Base-by-base conservation (phyloP, 2,329 filamentous ascomycete species). In the Exophiala sp. region DNA sequence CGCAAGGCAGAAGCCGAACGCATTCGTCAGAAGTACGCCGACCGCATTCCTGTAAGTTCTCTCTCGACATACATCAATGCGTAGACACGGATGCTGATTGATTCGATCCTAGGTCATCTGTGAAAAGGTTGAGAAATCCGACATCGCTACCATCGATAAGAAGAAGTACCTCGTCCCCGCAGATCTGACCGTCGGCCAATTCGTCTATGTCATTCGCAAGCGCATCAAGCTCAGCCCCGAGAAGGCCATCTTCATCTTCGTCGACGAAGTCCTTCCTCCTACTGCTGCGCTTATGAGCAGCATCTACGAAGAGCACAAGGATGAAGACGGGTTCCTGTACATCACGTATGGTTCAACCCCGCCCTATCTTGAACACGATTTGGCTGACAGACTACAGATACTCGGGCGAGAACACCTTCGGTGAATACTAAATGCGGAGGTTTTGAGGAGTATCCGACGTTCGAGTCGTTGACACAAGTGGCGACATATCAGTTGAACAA, bases 231-330 rank as follows among this genome's bases (percentile, higher is more conserved):
- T 99, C 65, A 96, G 91, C 51, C 94, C 94, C 32, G 94, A 99
- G 81, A 99, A 99, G 84, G 94, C 94, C 72, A 99, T 99, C 79
- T 99, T 99, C 83, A 97, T 99, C 82, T 99, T 97, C 77, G 94
- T 99, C 69, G 92, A 97, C 72, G 94, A 97, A 78, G 92, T 96
- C 47, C 83, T 99, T 52, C 94, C 94, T 47, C 94, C 94, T 2
- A 97, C 94, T 7, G 94, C 94, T 56, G 94, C 94, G 55, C 84
- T 99, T 50, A 99, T 99, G 94, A 96, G 91, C 80, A 95, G 89
- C 74, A 97, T 99, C 77, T 99, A 99, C 74, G 94, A 99, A 75
- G 92, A 97, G 76, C 94, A 99, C 84, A 97, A 99, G 81, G 83
- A 85, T 66, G 83, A 86, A 72, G 83, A 85, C 68, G 91, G 89